These are phyloP conservation scores for Penicillium diatomitis DNA, from an alignment of 495 filamentous ascomycete species.

Conservation along the genomic window DNA sequence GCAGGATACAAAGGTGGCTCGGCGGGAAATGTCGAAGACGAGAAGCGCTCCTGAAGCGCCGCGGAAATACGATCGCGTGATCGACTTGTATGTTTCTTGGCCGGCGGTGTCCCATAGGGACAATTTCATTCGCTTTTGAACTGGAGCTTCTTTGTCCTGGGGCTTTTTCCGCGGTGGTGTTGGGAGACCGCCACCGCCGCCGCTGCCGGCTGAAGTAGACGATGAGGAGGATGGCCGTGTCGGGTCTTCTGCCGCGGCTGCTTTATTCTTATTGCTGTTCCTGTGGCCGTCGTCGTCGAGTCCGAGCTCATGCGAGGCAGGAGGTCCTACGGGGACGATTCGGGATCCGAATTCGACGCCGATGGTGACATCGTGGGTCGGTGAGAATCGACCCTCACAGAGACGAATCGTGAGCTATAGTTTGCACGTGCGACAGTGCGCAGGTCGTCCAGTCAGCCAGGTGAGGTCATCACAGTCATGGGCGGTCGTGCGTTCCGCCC, in stretches of 20 bases:
- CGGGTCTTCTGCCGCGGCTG: too few relatives aligned
- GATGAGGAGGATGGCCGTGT: background rate
- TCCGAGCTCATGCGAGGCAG: slow-evolving; percentile 39
- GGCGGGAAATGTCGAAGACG: slow-evolving; percentile 88
- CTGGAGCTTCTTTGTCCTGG: slow-evolving; percentile 9
- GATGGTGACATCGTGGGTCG: slow-evolving; percentile 93
- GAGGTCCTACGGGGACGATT: slow-evolving; percentile 85
- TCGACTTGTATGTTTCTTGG: slow-evolving; percentile 93
- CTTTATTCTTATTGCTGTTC: background rate
- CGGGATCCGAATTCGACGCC: slow-evolving; percentile 95
- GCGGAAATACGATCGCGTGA: slow-evolving; percentile 91
- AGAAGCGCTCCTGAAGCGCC: slow-evolving; percentile 86
- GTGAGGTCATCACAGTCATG: too few relatives aligned
- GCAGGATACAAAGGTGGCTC: slow-evolving; percentile 74
- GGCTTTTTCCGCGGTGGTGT: slow-evolving; percentile 27
- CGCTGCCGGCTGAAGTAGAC: slow-evolving; percentile 1
- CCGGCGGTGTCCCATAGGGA: slow-evolving; percentile 94
- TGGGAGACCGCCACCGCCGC: slow-evolving; percentile 17
- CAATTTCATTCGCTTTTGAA: slow-evolving; percentile 70
- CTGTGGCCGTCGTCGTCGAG: slow-evolving; percentile 14
- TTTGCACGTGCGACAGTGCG: slow-evolving; percentile 1
- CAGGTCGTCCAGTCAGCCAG: too few relatives aligned
- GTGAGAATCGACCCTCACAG: slow-evolving; percentile 91
- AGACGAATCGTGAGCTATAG: slow-evolving; percentile 79
- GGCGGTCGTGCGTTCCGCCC: too few relatives aligned